Base-by-base conservation (phyloP, 345 rosid species). In the Garcia nutans region DNA sequence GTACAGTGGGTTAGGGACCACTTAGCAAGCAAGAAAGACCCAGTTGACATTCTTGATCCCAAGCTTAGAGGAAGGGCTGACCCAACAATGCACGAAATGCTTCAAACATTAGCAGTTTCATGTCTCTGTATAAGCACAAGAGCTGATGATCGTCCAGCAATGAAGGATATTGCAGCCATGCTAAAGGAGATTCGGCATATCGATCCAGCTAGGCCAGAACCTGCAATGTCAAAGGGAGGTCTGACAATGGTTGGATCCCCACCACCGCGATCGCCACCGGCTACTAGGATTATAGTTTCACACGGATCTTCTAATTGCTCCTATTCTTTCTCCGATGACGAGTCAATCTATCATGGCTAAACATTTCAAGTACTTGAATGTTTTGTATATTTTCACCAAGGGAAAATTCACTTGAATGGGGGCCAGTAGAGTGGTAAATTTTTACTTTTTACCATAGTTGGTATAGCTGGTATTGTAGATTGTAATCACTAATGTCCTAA, bases 81-180 rank as follows among this genome's bases (percentile, higher is more conserved):
- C 81, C 96, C 91, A 2, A 81, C 86, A 20, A 87, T 87, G 94
- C 99, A 93, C 15, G 99, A 96, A 82, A 89, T 91, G 93, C 85
- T 88, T 23, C 99, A 96, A 54, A 90, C 98, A 3, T 84, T 96
- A 50, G 97, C 99, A 9, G 90, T 90, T n/a, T 93, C 98, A 19
- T 84, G 88, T 70, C 87, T 96, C 6, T 96, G 99, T 76, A 82
- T 90, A 78, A 88, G 89, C 85, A 78, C 82, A 17, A 78, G 85
- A 73, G 82, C 87, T 1, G 59, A 78, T 4, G 98, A 93, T 65
- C 89, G 99, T 26, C 98, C 97, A 2, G 81, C 73, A 71, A 96
- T 96, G 97, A 96, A 87, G 75, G 99, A 96, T 57, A 85, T 96
- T 26, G 98, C 87, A 16, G 98, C 99, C 17, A 89, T 96, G 98